Percentiles rank a stretch among this genome's conserved stretches.
These are phyloP conservation scores for Starmerella kuoi DNA, from an alignment of 805 yeast genomes.

Conservation along the genomic window DNA sequence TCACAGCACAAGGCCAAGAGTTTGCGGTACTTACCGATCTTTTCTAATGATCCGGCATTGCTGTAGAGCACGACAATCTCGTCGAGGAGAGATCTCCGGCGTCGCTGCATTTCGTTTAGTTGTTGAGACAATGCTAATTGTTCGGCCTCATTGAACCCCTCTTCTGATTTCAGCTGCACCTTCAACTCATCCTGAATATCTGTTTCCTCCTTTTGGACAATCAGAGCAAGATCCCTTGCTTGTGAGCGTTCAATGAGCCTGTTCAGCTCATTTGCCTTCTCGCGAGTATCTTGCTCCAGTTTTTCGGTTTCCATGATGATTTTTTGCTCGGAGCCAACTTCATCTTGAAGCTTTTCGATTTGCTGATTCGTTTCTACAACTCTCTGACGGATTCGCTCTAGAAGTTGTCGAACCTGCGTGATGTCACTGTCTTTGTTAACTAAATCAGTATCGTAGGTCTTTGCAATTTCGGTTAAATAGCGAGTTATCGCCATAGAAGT, in stretches of 20 bases:
- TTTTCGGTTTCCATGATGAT: slow-evolving; percentile 18
- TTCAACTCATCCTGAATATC: slow-evolving; percentile 24
- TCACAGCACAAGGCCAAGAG: slow-evolving; percentile 69
- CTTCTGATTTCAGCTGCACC: slow-evolving; percentile 17
- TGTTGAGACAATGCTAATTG: slow-evolving; percentile 29
- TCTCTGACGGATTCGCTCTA: slow-evolving; percentile 34
- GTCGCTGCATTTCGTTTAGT: slow-evolving; percentile 33
- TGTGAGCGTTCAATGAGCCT: slow-evolving; percentile 51
- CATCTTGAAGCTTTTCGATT: slow-evolving; percentile 25
- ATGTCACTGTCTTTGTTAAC: slow-evolving; percentile 43
- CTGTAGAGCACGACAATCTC: slow-evolving; percentile 41
- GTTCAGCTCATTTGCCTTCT: slow-evolving; percentile 29
- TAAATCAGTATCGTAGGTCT: slow-evolving; percentile 45
- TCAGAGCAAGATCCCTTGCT: slow-evolving; percentile 45
- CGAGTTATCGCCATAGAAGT: slow-evolving; percentile 9
- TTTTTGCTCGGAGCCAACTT: slow-evolving; percentile 27
- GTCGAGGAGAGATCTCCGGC: slow-evolving; percentile 33
- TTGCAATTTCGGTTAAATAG: slow-evolving; percentile 30
- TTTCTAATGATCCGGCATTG: slow-evolving; percentile 37
- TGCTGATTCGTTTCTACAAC: slow-evolving; percentile 29
- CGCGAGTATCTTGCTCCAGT: slow-evolving; percentile 24
- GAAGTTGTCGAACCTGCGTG: slow-evolving; percentile 36
- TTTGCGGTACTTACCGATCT: slow-evolving; percentile 68
- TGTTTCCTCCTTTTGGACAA: slow-evolving; percentile 45
- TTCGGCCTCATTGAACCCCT: slow-evolving; percentile 13